Conservation (phyloP, 768 basidiomycete species). For the Agaricus sinodeliciosus region DNA sequence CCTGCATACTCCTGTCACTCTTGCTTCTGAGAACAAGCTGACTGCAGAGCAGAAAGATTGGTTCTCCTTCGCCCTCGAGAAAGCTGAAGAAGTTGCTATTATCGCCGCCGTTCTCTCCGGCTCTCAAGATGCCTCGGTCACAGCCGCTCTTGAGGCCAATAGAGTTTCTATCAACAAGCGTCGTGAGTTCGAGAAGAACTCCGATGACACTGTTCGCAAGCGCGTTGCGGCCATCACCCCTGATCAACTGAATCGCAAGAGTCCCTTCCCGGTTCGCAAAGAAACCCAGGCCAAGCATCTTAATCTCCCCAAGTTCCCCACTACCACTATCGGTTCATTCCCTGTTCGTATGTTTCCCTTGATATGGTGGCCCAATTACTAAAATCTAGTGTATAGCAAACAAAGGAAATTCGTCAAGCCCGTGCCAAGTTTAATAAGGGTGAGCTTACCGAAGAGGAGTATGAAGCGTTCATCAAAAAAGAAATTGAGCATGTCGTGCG, state of each 20-base stretch:
- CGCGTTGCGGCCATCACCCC: conserved; percentile 89
- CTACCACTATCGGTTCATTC: conserved; percentile 98
- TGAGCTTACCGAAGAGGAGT: conserved; percentile 78
- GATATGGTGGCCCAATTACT: background rate
- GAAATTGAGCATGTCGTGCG: conserved; percentile 90
- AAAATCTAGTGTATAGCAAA: conserved; percentile 56
- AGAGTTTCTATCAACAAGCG: conserved; percentile 86
- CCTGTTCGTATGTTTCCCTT: conserved; percentile 46
- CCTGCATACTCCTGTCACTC: conserved; percentile 95
- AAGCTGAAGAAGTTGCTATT: conserved; percentile 82
- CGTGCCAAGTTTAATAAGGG: conserved; percentile 93
- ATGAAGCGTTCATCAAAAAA: conserved; percentile 97
- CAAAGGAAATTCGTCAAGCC: conserved; percentile 96
- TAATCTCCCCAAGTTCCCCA: conserved; percentile 94
- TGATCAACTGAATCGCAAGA: conserved; percentile 82
- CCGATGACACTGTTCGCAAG: conserved; percentile 92
- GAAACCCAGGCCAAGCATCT: conserved; percentile 85
- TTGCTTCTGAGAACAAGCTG: conserved; percentile 88
- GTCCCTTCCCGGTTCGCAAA: conserved; percentile 80
- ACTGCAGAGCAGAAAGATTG: conserved; percentile 88
- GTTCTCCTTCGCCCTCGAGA: conserved; percentile 98
- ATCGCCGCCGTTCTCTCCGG: conserved; percentile 84
- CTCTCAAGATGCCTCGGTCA: conserved; percentile 67
- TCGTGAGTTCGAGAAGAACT: conserved; percentile 88
- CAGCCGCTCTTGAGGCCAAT: conserved; percentile 82